phyloP scores from a whole-genome alignment of 2,329 filamentous ascomycete species.

The Ascosphaera apis region DNA sequence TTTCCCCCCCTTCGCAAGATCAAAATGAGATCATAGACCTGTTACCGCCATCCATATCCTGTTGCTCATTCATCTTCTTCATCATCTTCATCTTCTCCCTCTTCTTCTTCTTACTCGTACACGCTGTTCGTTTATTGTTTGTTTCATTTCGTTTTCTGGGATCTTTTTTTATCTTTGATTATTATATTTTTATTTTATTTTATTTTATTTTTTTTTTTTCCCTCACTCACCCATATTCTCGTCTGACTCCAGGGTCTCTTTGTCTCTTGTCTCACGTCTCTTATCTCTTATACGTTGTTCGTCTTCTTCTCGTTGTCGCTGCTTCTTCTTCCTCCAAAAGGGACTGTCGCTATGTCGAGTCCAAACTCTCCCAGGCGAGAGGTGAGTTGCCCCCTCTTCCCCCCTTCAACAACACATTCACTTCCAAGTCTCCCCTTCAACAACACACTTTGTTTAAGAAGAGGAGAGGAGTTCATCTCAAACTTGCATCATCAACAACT shows the following conservation, averaged over 20 bases:
- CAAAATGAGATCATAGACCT: too few relatives aligned
- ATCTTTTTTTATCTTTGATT: conserved; percentile 4
- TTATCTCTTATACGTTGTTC: conserved; percentile 5
- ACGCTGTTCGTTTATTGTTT: conserved; percentile 1
- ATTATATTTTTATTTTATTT: conserved; percentile 3
- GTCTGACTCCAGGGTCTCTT: conserved; percentile 3
- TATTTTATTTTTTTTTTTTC: conserved; percentile 1
- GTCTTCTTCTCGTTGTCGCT: conserved; percentile 7
- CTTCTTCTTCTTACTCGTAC: conserved; percentile 5
- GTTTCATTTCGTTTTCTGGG: neutral
- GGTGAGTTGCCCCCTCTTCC: too few relatives aligned
- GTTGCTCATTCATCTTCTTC: conserved; percentile 1
- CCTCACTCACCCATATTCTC: neutral
- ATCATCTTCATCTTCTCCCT: conserved; percentile 5
- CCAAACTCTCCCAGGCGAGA: too few relatives aligned
- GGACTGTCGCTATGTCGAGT: too few relatives aligned
- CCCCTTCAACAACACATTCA: too few relatives aligned
- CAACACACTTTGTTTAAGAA: too few relatives aligned
- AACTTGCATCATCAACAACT: too few relatives aligned
- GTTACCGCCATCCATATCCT: neutral
- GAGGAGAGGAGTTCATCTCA: too few relatives aligned
- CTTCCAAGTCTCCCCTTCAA: too few relatives aligned
- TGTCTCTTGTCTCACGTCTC: conserved; percentile 4
- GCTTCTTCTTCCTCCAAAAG: neutral
- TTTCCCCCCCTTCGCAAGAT: conserved; percentile 3